These are phyloP conservation scores for Phytopythium cucurbitacearum DNA, from an alignment of 352 stramenopile genomes.

Conservation along the genomic window DNA sequence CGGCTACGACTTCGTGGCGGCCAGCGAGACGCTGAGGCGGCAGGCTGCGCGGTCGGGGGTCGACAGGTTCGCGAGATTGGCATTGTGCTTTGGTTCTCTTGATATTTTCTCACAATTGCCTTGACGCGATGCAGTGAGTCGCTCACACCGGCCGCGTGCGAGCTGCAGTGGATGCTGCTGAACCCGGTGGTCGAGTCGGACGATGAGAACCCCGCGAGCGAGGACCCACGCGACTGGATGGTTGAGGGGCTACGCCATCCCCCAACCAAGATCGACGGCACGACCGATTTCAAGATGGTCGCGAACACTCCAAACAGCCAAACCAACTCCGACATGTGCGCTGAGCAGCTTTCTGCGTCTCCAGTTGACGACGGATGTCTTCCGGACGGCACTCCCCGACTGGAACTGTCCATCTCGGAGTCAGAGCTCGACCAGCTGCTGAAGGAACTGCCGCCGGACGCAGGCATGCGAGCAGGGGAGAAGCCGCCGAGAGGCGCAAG, in stretches of 20 bases:
- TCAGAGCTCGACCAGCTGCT: slow-evolving; percentile 54
- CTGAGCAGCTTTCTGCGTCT: background rate
- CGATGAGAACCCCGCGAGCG: slow-evolving; percentile 11
- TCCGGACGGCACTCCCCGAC: slow-evolving; percentile 17
- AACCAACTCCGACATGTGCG: background rate
- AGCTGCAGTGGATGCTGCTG: slow-evolving; percentile 67
- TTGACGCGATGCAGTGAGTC: slow-evolving; percentile 10
- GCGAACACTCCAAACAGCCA: too few species aligned
- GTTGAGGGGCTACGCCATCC: background rate
- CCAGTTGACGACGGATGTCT: slow-evolving; percentile 5
- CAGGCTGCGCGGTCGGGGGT: slow-evolving; percentile 38
- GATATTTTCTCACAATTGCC: background rate
- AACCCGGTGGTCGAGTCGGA: slow-evolving; percentile 47
- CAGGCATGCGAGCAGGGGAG: background rate
- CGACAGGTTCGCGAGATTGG: slow-evolving; percentile 19
- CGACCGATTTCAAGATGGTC: background rate
- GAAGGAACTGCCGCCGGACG: slow-evolving; percentile 17
- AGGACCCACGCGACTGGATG: slow-evolving; percentile 3
- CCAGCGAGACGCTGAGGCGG: slow-evolving; percentile 30
- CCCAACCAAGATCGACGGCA: background rate
- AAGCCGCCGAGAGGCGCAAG: slow-evolving; percentile 14
- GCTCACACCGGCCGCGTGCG: slow-evolving; percentile 42
- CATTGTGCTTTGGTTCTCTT: background rate
- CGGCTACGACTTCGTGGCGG: slow-evolving; percentile 60
- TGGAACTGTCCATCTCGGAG: slow-evolving; percentile 57